Conservation (phyloP, 371 early-diverging fungal genomes). For the Circinella minor region DNA sequence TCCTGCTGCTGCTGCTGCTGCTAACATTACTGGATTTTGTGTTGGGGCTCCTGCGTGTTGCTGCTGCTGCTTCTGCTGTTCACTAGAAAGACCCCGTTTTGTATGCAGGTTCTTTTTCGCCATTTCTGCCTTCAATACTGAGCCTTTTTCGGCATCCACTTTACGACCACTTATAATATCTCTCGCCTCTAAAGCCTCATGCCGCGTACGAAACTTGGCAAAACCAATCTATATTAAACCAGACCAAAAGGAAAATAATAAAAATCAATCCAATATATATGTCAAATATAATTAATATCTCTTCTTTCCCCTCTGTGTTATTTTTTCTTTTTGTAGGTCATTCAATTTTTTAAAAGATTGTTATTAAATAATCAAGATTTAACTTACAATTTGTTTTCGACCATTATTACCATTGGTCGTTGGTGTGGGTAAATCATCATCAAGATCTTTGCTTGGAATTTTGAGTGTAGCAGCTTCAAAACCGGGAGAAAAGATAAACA, state of each 20-base stretch:
- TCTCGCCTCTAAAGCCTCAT: slow-evolving; percentile 84
- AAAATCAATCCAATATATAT: not conserved
- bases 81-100: slow-evolving; percentile 28
- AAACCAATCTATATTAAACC: slow-evolving; percentile 75
- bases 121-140: slow-evolving; percentile 48
- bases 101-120: slow-evolving; percentile 51
- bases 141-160: slow-evolving; percentile 75
- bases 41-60: slow-evolving; percentile 3
- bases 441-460: slow-evolving; percentile 63
- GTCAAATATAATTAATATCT: too few relatives aligned
- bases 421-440: slow-evolving; percentile 39
- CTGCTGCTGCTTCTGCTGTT: slow-evolving; percentile 17
- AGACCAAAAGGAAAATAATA: too few relatives aligned
- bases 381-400: slow-evolving; percentile 26
- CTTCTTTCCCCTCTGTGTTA: too few relatives aligned
- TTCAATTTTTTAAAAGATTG: too few relatives aligned
- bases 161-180: slow-evolving; percentile 83
- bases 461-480: slow-evolving; percentile 94
- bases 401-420: not conserved
- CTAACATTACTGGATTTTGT: not conserved
- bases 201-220: slow-evolving; percentile 86
- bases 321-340: too few relatives aligned
- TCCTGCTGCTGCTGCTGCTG: not conserved
- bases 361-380: too few relatives aligned
- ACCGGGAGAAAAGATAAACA: slow-evolving; percentile 93